Base-by-base conservation (phyloP, 1,139 yeast species). In the Chernovozyma sophiae-reginae region DNA sequence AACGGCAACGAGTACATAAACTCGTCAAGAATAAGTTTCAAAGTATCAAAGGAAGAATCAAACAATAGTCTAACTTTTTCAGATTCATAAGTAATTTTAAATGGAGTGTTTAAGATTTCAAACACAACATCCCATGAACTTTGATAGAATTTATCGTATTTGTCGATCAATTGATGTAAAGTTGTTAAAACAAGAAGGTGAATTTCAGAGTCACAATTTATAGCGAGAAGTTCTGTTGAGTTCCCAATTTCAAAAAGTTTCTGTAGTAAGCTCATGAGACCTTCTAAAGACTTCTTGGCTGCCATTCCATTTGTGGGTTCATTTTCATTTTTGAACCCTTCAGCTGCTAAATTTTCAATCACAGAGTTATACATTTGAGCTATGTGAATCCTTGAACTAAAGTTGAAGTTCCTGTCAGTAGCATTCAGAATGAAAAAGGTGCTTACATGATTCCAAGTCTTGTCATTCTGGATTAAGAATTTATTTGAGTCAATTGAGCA, bases 21-120 rank as follows among this genome's bases (percentile, higher is more conserved):
- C 53, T 90, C 97, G 51, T 87, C 94, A 44, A 94, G 71, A 22
- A 90, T 80, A 35, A 90, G 68, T 49, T 86, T 90, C 45, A 90
- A 66, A 0, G 94, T 83, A 44, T 82, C 90, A 60, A 84, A 90
- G 0, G 92, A 79, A 3, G 80, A 75, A 47, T 74, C 79, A 38
- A 75, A 67, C 34, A 85, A 64, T 10, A 65, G 66, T 27, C 58
- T 62, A 19, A 69, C 62, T 42, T 74, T 77, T 7, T 52, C 53
- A 14, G 48, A 52, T 16, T 48, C 47, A 4, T 52, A 49, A 26
- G 68, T 58, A 33, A 66, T 54, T 26, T 60, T 65, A 52, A 89
- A 85, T 2, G 92, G 85, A 7, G 82, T 72, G 46, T 80, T 80
- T 32, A 87, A 69, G 34, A 87, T 81, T 23, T 70, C 63, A 45